Percentiles rank a stretch among this genome's conserved stretches.
phyloP scores from a whole-genome alignment of 2,329 filamentous ascomycete species.

The Aurifilum marmelostoma region DNA sequence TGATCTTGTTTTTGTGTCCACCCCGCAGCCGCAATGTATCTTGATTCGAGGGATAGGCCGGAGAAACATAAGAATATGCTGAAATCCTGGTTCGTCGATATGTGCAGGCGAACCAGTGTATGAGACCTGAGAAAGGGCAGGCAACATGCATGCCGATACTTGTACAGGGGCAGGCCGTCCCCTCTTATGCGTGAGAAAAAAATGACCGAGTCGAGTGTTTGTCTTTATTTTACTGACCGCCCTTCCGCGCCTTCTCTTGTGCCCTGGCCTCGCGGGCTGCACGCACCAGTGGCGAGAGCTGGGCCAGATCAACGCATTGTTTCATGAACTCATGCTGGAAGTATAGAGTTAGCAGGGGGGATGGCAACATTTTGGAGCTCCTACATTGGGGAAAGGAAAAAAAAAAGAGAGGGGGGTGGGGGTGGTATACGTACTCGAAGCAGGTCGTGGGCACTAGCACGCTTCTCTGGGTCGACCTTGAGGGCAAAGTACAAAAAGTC shows the following conservation, averaged over 20 bases:
- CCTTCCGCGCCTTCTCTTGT: slow-evolving; percentile 80
- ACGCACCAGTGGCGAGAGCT: slow-evolving; percentile 83
- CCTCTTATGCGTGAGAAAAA: slow-evolving; percentile 8
- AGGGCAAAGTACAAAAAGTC: slow-evolving; percentile 93
- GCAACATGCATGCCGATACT: slow-evolving; percentile 19
- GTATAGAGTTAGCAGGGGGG: slow-evolving; percentile 24
- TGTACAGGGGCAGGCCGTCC: slow-evolving; percentile 22
- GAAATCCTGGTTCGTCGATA: slow-evolving; percentile 18
- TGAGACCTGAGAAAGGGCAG: slow-evolving; percentile 17
- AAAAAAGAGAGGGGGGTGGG: slow-evolving; percentile 31
- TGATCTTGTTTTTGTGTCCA: background rate
- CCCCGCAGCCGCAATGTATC: slow-evolving; percentile 9
- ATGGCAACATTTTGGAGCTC: slow-evolving; percentile 36
- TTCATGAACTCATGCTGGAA: slow-evolving; percentile 79
- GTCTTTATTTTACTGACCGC: slow-evolving; percentile 39
- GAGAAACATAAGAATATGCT: slow-evolving; percentile 15
- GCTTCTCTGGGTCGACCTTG: slow-evolving; percentile 96
- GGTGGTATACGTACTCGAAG: slow-evolving; percentile 68
- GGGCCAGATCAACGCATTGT: slow-evolving; percentile 71
- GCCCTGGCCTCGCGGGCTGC: slow-evolving; percentile 83
- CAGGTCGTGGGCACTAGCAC: slow-evolving; percentile 91
- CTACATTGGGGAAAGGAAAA: no score
- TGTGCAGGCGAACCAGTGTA: slow-evolving; percentile 27
- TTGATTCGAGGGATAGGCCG: slow-evolving; percentile 16
- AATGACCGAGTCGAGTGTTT: slow-evolving; percentile 13